Evolutionary conservation across 2,329 filamentous ascomycete genomes (phyloP).

Genomic region (Colletotrichum simmondsii): DNA sequence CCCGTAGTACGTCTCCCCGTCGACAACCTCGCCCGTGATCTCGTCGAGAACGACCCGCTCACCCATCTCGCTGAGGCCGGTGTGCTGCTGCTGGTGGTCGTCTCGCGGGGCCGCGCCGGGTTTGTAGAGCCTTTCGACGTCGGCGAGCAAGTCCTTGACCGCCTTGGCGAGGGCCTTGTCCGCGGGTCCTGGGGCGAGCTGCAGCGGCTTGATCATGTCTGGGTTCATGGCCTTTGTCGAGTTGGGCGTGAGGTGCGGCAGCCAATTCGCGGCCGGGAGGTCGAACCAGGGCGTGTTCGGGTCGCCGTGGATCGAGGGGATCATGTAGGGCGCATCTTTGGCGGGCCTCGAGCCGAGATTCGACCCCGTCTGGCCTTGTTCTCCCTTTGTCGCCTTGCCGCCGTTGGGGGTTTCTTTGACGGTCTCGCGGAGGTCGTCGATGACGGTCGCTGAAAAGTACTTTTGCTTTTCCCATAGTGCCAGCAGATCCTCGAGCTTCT

Average conservation of each 20-base stretch:
- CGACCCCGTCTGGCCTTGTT: conserved; percentile 33
- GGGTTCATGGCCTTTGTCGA: conserved; percentile 80
- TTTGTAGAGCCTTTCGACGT: conserved; percentile 76
- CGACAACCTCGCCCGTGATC: conserved; percentile 71
- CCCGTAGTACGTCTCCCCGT: conserved; percentile 84
- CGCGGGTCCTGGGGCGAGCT: conserved; percentile 75
- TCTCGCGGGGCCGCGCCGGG: conserved; percentile 56
- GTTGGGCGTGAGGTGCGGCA: conserved; percentile 82
- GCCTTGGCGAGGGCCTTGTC: conserved; percentile 73
- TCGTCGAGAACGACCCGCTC: conserved; percentile 74
- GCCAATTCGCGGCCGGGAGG: conserved; percentile 82
- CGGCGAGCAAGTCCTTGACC: conserved; percentile 76
- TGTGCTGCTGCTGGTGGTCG: conserved; percentile 52
- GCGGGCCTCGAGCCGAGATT: conserved; percentile 37
- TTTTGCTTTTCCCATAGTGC: conserved; percentile 75
- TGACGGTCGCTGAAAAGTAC: conserved; percentile 67
- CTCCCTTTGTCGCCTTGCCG: conserved; percentile 8
- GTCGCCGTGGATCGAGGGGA: conserved; percentile 84
- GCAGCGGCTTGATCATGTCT: conserved; percentile 76
- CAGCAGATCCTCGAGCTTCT: conserved; percentile 73
- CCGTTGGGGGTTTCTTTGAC: conserved; percentile 53
- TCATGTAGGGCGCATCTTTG: conserved; percentile 72
- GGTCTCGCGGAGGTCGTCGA: conserved; percentile 69
- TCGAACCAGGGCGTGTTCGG: conserved; percentile 80
- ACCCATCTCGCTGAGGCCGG: conserved; percentile 81